Conservation (phyloP, 768 basidiomycete species). For the Phallus indusiatus region DNA sequence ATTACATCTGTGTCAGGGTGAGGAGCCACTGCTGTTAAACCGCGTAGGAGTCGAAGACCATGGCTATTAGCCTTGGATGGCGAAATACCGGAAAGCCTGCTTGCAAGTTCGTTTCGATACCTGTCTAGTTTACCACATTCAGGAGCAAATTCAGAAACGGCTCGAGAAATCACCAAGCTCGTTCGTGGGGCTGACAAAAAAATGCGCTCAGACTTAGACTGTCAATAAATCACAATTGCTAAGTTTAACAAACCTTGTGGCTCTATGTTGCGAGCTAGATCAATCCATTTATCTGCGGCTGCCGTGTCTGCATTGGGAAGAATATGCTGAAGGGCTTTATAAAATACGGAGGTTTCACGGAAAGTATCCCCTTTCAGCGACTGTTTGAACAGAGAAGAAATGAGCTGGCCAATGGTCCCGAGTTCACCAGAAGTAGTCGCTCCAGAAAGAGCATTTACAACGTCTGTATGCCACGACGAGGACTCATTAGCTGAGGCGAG, state of each 20-base stretch:
- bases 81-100: conserved; percentile 60
- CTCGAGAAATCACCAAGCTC: conserved; percentile 53
- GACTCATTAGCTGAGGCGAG: conserved; percentile 40
- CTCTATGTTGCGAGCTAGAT: conserved; percentile 55
- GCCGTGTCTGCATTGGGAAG: conserved; percentile 46
- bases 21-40: conserved; percentile 67
- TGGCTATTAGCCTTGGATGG: conserved; percentile 52
- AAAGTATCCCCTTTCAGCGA: conserved; percentile 33
- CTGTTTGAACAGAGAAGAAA: conserved; percentile 24
- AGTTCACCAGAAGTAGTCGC: conserved; percentile 12
- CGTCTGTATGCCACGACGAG: conserved; percentile 37
- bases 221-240: neutral
- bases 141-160: conserved; percentile 49
- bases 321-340: conserved; percentile 48
- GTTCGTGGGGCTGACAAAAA: conserved; percentile 52
- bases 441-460: conserved; percentile 27
- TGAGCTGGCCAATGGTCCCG: conserved; percentile 21
- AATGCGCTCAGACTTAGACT: neutral
- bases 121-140: conserved; percentile 69
- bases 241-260: conserved; percentile 47
- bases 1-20: conserved; percentile 66
- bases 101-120: conserved; percentile 85
- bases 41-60: conserved; percentile 60
- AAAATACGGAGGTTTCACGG: conserved; percentile 51
- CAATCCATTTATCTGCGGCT: conserved; percentile 74